These are phyloP conservation scores for Fraxinus sp. DNA, from an alignment of 305 asterid species.

Conservation along the genomic window DNA sequence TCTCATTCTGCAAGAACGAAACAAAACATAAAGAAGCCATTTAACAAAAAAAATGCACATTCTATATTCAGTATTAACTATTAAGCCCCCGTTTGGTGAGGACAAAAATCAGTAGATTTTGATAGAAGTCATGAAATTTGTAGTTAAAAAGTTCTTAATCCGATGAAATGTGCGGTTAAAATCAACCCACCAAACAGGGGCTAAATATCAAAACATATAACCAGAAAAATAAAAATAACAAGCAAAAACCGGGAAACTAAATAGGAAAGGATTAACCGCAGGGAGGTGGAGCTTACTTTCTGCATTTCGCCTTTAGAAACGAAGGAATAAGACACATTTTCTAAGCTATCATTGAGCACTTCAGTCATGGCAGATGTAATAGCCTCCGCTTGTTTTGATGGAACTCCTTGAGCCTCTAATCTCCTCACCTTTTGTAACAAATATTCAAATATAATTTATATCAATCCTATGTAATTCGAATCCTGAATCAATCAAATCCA, in stretches of 20 bases:
- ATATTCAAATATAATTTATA: neutral
- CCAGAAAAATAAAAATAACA: neutral
- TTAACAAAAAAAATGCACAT: neutral
- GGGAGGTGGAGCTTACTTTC: constrained; percentile 33
- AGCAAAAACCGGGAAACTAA: neutral
- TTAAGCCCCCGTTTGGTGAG: neutral
- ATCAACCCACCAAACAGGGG: neutral
- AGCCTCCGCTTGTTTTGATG: constrained; percentile 85
- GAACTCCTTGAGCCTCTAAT: constrained; percentile 80
- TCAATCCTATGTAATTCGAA: neutral
- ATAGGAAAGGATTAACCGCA: neutral
- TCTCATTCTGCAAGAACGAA: constrained; percentile 57
- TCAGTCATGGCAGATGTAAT: constrained; percentile 71
- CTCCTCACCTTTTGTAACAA: constrained; percentile 55
- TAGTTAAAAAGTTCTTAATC: neutral
- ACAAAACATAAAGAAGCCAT: neutral
- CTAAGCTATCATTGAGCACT: constrained; percentile 73
- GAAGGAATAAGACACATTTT: constrained; percentile 61
- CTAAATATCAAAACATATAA: neutral
- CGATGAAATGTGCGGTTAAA: neutral
- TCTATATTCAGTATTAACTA: neutral
- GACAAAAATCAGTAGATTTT: neutral
- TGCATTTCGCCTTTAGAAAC: constrained; percentile 84
- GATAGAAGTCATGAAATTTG: neutral
- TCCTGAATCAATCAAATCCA: neutral